Percentiles rank a stretch among this genome's conserved stretches.
Evolutionary conservation across 2,329 filamentous ascomycete genomes (phyloP).

Genomic region (Epichloe typhina): DNA sequence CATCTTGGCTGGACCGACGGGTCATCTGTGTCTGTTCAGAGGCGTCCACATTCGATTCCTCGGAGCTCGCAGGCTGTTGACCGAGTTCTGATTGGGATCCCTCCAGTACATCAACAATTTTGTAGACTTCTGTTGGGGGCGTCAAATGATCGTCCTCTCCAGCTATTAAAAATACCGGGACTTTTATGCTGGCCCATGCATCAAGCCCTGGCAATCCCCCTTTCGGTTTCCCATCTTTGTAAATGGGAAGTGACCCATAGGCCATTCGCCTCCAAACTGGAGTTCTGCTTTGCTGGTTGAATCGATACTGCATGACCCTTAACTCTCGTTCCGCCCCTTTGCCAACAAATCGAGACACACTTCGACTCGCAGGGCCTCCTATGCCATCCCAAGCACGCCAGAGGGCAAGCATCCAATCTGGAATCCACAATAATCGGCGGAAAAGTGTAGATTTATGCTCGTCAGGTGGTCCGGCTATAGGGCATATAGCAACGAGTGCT

Average conservation of each 20-base stretch:
- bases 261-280: conserved; percentile 75
- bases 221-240: conserved; percentile 34
- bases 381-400: conserved; percentile 67
- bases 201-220: conserved; percentile 60
- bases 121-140: conserved; percentile 54
- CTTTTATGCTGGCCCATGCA: conserved; percentile 57
- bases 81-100: conserved; percentile 16
- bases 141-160: conserved; percentile 68
- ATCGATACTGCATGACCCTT: conserved; percentile 54
- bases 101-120: conserved; percentile 39
- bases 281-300: conserved; percentile 73
- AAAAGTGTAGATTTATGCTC: conserved; percentile 30
- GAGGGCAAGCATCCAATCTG: conserved; percentile 59
- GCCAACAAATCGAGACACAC: conserved; percentile 67
- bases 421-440: conserved; percentile 51
- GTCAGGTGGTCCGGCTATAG: conserved; percentile 50
- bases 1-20: neutral
- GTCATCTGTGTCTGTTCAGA: neutral
- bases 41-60: neutral
- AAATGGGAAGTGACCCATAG: conserved; percentile 53
- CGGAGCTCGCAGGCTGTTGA: neutral
- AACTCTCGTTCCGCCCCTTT: conserved; percentile 50
- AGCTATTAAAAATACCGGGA: conserved; percentile 67
- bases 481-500: conserved; percentile 72
- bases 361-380: conserved; percentile 65